Conservation (phyloP, 345 rosid genomes). For the Turnera subulata region DNA sequence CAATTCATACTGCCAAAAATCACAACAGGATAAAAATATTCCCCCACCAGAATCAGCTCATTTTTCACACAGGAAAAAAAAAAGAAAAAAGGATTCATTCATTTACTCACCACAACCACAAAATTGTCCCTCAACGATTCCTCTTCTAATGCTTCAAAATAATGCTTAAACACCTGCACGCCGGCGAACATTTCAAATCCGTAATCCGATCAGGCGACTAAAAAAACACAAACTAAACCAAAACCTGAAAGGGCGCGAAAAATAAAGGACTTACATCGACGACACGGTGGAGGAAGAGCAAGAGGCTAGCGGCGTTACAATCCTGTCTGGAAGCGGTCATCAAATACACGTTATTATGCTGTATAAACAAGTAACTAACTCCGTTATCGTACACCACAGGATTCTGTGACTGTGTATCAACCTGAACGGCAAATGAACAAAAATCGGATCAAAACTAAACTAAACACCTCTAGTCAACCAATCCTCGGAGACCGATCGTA, state of each 20-base stretch:
- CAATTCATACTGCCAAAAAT: constrained; percentile 73
- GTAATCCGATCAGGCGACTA: neutral
- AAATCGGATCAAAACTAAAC: too few species aligned
- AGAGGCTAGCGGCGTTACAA: constrained; percentile 93
- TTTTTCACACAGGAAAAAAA: neutral
- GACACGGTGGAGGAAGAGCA: constrained; percentile 80
- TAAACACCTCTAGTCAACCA: too few species aligned
- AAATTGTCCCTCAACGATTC: constrained; percentile 96
- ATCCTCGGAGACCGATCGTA: too few species aligned
- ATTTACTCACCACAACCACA: constrained; percentile 93
- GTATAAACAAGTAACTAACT: constrained; percentile 87
- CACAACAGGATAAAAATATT: neutral
- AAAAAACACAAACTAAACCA: neutral
- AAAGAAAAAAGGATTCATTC: neutral
- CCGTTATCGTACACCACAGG: constrained; percentile 95
- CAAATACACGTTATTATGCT: constrained; percentile 85
- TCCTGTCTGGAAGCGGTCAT: constrained; percentile 92
- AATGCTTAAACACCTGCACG: constrained; percentile 86
- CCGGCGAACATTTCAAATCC: neutral
- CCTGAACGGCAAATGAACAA: constrained; percentile 34
- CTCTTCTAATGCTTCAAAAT: constrained; percentile 93
- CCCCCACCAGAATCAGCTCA: too few species aligned
- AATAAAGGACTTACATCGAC: constrained; percentile 75
- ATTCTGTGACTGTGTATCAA: constrained; percentile 92
- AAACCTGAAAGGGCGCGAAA: neutral